Percentiles rank a stretch among this genome's conserved stretches.
Evolutionary conservation across 1,284 basidiomycete genomes (phyloP).

Genomic region (Apiotrichum gracile): DNA sequence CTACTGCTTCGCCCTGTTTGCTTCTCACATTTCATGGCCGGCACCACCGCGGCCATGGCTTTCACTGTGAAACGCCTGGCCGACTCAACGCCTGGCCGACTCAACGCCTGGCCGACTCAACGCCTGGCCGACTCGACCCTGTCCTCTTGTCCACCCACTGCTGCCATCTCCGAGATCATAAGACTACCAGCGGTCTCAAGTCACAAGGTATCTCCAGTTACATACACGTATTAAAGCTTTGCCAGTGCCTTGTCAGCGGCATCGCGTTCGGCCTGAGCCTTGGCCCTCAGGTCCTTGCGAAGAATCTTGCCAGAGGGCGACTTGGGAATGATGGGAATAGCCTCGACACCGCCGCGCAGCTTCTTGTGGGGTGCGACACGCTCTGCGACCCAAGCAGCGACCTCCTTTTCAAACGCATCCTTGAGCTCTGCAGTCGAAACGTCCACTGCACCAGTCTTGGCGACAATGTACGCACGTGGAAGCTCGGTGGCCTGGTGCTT

Average conservation of each 20-base stretch:
- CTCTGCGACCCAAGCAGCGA: slow-evolving; percentile 59
- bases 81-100: too few relatives aligned
- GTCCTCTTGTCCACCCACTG: too few relatives aligned
- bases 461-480: slow-evolving; percentile 61
- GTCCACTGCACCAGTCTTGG: slow-evolving; percentile 45
- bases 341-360: slow-evolving; percentile 48
- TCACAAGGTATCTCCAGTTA: neutral
- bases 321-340: slow-evolving; percentile 50
- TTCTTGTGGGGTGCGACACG: slow-evolving; percentile 52
- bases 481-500: slow-evolving; percentile 65
- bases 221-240: slow-evolving; percentile 4
- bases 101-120: too few relatives aligned
- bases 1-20: too few relatives aligned
- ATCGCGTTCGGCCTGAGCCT: slow-evolving; percentile 26
- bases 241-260: slow-evolving; percentile 8
- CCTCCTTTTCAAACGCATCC: slow-evolving; percentile 49
- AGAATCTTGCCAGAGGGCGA: slow-evolving; percentile 40
- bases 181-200: neutral
- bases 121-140: too few relatives aligned
- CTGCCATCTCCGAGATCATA: too few relatives aligned
- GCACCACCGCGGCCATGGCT: too few relatives aligned
- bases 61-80: too few relatives aligned
- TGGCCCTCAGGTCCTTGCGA: slow-evolving; percentile 34
- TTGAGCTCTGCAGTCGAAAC: slow-evolving; percentile 31
- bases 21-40: too few relatives aligned